phyloP scores from a whole-genome alignment of 2,329 filamentous ascomycete species.

The Ceratocystis cacaofunesta region DNA sequence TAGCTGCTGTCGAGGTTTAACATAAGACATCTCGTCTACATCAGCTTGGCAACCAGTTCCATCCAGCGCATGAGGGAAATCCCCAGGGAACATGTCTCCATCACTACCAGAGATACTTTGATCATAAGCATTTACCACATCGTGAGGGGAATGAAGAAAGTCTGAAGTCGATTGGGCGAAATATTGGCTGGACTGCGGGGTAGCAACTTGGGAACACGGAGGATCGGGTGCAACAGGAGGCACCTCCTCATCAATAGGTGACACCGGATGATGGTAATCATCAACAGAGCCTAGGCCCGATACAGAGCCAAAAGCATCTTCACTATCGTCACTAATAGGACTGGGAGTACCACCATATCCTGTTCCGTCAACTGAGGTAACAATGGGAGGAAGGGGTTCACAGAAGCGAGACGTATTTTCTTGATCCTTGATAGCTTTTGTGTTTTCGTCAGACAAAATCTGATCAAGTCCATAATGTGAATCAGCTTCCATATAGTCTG shows the following conservation, averaged over 20 bases:
- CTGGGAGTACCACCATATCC: conserved; percentile 31
- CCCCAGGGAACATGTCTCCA: not conserved
- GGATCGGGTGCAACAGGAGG: conserved; percentile 6
- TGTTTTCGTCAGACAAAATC: conserved; percentile 2
- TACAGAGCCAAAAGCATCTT: conserved; percentile 16
- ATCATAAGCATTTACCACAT: not conserved
- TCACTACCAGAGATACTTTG: not conserved
- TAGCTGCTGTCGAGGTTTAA: not conserved
- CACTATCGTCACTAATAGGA: conserved; percentile 23
- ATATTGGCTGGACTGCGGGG: not conserved
- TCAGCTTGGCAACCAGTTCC: not conserved
- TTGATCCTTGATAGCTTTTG: conserved; percentile 20
- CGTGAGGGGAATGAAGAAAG: not conserved
- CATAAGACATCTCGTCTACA: not conserved
- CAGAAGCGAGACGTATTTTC: conserved; percentile 43
- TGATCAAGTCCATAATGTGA: conserved; percentile 7
- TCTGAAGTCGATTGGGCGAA: not conserved
- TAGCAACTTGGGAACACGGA: not conserved
- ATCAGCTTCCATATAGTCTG: conserved; percentile 23
- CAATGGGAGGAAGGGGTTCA: conserved; percentile 55
- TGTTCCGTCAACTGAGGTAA: conserved; percentile 52
- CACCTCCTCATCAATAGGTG: not conserved
- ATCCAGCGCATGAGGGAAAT: not conserved
- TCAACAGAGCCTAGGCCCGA: conserved; percentile 12
- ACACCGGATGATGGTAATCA: conserved; percentile 16